phyloP scores from a whole-genome alignment of 805 yeast species.

The Komagataella mondaviorum region DNA sequence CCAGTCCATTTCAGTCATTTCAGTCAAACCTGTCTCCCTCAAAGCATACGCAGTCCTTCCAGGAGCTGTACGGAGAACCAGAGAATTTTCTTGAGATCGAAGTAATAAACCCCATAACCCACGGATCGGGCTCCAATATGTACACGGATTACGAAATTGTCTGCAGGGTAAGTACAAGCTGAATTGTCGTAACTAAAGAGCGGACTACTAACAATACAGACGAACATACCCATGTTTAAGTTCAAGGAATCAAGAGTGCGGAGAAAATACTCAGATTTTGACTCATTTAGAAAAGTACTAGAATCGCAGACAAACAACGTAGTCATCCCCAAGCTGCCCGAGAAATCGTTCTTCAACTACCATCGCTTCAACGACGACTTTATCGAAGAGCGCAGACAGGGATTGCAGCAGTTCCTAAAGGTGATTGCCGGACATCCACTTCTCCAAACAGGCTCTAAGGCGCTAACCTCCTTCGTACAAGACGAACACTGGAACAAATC shows the following conservation, averaged over 20 bases:
- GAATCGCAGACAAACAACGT: conserved; percentile 71
- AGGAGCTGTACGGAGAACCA: conserved; percentile 85
- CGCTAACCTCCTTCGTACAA: conserved; percentile 73
- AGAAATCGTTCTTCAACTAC: conserved; percentile 46
- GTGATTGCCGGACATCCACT: conserved; percentile 89
- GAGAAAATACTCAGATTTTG: conserved; percentile 85
- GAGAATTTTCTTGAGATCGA: conserved; percentile 90
- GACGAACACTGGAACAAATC: conserved; percentile 65
- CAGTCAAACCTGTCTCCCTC: conserved; percentile 5
- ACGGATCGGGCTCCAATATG: conserved; percentile 48
- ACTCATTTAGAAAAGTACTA: conserved; percentile 57
- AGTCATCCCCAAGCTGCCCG: conserved; percentile 79
- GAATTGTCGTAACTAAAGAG: background rate
- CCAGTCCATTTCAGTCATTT: conserved; percentile 19
- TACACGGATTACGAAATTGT: conserved; percentile 87
- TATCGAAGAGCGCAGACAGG: conserved; percentile 73
- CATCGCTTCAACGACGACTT: conserved; percentile 72
- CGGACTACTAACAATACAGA: conserved; percentile 16
- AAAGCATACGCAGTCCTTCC: conserved; percentile 44
- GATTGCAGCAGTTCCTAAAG: conserved; percentile 65
- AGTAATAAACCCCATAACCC: conserved; percentile 69
- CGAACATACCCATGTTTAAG: conserved; percentile 82
- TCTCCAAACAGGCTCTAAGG: conserved; percentile 74
- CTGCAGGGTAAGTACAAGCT: conserved; percentile 34
- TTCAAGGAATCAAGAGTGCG: conserved; percentile 54